Base-by-base conservation (phyloP, 345 rosid species). In the Leavenworthia alabamica region DNA sequence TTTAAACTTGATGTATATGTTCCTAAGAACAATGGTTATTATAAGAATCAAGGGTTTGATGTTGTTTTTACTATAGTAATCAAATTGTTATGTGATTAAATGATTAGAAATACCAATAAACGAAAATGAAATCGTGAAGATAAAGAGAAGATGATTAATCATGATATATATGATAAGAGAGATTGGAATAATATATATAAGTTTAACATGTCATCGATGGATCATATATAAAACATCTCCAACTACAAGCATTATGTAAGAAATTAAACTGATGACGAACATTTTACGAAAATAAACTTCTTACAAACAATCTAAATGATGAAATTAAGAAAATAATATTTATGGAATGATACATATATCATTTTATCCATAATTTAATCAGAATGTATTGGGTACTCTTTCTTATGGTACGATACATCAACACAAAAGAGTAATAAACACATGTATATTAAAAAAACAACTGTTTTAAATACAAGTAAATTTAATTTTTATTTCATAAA, bases 111-210 rank as follows among this genome's bases (percentile, higher is more conserved):
- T 4, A 45, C 56, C 39, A 55, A 47, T 66, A 48, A 43, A 35
- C 28, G 7, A 56, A 66, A 56, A 33, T 24, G 56, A 66, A 65
- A 66, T 36, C 70, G 46, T 66, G 63, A 45, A 66, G 63, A 56
- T 56, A 56, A 66, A 66, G 62, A 26, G 63, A 55, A 29, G 54
- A 66, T 66, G 56, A 45, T 66, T 35, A 56, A 24, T 35, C 55
- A 66, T 55, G 47, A n/a, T n/a, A 65, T 55, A 53, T 42, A 23
- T 23, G 36, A 33, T 44, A 54, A 22, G 70, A 15, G 53, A 32
- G 61, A 54, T n/a, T n/a, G n/a, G 36, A 44, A 35, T 43, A 50
- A 17, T 24, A 49, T 49, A 26, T 26, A 20, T 62, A 49, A 10
- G 37, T 28, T 28, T 28, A 40, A 41, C 31, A 50, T 28, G 49